A percentile compares a stretch with the other conserved stretches of the same genome.
phyloP scores from a whole-genome alignment of 148 eudicot genomes.

The Arbutus unedo region DNA sequence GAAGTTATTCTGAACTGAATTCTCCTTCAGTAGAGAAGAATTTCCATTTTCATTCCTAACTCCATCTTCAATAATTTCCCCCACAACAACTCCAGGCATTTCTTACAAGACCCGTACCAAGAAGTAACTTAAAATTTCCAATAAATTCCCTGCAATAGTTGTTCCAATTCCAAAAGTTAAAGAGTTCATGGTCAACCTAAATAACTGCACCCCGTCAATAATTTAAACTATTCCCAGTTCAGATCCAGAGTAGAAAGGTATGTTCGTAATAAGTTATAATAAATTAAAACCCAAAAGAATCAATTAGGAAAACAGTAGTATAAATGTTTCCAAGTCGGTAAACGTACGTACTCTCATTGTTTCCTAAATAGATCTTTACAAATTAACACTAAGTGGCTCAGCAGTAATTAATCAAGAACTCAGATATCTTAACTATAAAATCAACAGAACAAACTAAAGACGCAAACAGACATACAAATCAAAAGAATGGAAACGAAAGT shows the following conservation, averaged over 20 bases:
- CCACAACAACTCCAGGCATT: conserved; percentile 82
- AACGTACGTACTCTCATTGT: not conserved
- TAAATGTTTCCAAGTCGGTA: not conserved
- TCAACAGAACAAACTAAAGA: not conserved
- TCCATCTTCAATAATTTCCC: conserved; percentile 42
- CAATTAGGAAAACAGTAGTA: not conserved
- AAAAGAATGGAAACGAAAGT: not conserved
- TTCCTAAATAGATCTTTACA: conserved; percentile 8
- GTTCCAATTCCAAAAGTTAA: not conserved
- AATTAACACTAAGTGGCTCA: not conserved
- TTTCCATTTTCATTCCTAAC: conserved; percentile 41
- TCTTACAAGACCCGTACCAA: conserved; percentile 15
- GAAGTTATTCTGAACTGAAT: conserved; percentile 40
- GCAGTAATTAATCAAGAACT: conserved; percentile 1
- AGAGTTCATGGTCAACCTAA: not conserved
- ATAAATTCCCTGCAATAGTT: conserved; percentile 23
- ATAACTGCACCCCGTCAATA: not conserved
- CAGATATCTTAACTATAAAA: not conserved
- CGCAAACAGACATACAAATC: not conserved
- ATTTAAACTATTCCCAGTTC: conserved; percentile 4
- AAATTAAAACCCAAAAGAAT: conserved; percentile 5
- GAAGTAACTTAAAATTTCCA: conserved; percentile 3
- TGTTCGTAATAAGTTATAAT: not conserved
- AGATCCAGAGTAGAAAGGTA: conserved; percentile 18
- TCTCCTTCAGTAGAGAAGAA: conserved; percentile 48